Evolutionary conservation across 345 rosid species (phyloP).

Genomic region (Camelina neglecta): DNA sequence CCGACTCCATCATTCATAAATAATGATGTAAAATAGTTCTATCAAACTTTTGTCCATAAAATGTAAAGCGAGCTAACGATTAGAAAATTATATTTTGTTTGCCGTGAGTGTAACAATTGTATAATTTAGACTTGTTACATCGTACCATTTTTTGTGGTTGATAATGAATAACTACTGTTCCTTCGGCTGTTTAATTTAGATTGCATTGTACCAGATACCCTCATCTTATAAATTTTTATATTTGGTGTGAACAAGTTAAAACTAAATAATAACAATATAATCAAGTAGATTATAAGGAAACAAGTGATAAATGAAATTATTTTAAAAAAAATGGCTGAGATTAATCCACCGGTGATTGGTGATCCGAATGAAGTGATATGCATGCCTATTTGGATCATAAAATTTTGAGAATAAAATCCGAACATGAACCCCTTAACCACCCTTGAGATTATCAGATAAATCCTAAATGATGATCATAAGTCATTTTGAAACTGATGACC

Average conservation of each 20-base stretch:
- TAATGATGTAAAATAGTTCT: conserved; percentile 35
- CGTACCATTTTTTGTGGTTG: conserved; percentile 27
- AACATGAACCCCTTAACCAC: too few species aligned
- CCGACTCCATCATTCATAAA: conserved; percentile 32
- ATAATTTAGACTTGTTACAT: conserved; percentile 18
- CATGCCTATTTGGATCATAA: too few species aligned
- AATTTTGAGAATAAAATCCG: too few species aligned
- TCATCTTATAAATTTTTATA: not conserved
- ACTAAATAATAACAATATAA: not conserved
- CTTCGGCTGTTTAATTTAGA: not conserved
- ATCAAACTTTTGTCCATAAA: conserved; percentile 22
- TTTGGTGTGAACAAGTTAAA: not conserved
- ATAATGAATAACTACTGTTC: not conserved
- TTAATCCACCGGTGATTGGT: not conserved
- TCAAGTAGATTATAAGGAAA: not conserved
- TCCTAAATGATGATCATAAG: too few species aligned
- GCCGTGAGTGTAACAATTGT: conserved; percentile 3
- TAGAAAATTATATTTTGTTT: conserved; percentile 8
- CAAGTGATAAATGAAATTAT: not conserved
- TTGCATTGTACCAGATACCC: not conserved
- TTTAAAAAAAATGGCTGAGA: not conserved
- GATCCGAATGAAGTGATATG: not conserved
- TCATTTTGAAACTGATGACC: too few species aligned
- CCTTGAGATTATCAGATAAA: too few species aligned
- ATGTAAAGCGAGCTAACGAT: conserved; percentile 7